Evolutionary conservation across 108 stramenopile genomes (phyloP).

Genomic region (Cyclotella choctawhatcheeana): DNA sequence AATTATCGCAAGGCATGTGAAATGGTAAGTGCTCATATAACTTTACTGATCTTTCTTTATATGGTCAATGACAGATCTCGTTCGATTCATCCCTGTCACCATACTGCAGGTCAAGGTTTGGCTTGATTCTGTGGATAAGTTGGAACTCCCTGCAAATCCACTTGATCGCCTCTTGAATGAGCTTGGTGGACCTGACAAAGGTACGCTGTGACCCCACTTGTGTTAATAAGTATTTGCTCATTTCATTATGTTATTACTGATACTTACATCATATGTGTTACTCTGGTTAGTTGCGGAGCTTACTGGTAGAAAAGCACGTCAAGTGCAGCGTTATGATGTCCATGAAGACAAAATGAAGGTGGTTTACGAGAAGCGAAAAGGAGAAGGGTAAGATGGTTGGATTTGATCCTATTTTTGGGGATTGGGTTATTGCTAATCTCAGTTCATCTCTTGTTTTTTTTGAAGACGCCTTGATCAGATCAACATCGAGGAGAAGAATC

Average conservation of each 20-base stretch:
- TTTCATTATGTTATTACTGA: too few species aligned
- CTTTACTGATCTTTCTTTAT: too few species aligned
- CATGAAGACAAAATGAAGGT: constrained; percentile 26
- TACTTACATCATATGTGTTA: too few species aligned
- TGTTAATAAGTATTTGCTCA: too few species aligned
- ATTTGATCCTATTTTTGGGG: background rate
- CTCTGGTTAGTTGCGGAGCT: constrained; percentile 80
- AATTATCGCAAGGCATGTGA: constrained; percentile 35
- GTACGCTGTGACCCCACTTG: too few species aligned
- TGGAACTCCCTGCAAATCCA: constrained; percentile 58
- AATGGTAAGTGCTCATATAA: too few species aligned
- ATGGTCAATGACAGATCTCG: too few species aligned
- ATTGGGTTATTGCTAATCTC: too few species aligned
- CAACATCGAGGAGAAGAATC: constrained; percentile 70
- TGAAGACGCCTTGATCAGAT: constrained; percentile 42
- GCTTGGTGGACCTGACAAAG: constrained; percentile 55
- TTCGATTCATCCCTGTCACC: too few species aligned
- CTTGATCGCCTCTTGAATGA: constrained; percentile 65
- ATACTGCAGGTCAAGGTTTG: constrained; percentile 27
- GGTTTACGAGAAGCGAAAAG: constrained; percentile 46
- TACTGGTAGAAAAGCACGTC: constrained; percentile 63
- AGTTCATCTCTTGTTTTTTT: background rate
- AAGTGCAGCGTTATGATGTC: constrained; percentile 33
- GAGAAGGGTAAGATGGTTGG: constrained; percentile 7
- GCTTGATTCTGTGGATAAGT: constrained; percentile 32